Percentiles rank a stretch among this genome's conserved stretches.
Evolutionary conservation across 202 grass and related monocot genomes (phyloP).

Genomic region (Musa balbisiana): DNA sequence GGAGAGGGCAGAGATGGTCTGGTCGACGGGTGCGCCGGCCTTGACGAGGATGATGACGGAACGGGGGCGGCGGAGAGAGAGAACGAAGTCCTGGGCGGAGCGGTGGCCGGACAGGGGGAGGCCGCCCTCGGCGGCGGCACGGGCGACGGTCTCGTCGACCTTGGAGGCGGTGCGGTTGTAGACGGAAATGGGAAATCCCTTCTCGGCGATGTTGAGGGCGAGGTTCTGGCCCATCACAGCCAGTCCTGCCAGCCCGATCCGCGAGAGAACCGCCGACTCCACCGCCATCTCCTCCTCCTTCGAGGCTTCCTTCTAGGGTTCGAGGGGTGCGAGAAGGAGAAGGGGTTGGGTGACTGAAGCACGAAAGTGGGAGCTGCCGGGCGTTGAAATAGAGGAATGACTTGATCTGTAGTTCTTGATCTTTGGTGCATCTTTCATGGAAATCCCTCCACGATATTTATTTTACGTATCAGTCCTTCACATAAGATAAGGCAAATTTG

Average conservation of each 20-base stretch:
- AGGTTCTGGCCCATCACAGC: conserved; percentile 7
- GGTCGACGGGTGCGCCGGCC: conserved; percentile 7
- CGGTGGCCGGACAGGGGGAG: background rate
- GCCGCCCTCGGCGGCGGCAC: background rate
- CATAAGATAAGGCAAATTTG: too few species aligned
- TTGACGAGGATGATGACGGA: conserved; percentile 10
- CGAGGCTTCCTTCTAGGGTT: background rate
- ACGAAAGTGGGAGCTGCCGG: too few species aligned
- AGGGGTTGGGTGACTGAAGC: background rate
- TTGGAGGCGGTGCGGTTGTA: conserved; percentile 16
- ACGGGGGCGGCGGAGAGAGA: background rate
- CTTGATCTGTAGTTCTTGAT: too few species aligned
- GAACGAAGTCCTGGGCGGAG: background rate
- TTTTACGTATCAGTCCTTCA: too few species aligned
- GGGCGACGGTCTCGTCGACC: conserved; percentile 6
- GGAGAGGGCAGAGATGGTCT: conserved; percentile 4
- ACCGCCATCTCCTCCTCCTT: background rate
- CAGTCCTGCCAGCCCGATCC: conserved; percentile 1
- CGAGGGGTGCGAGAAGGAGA: background rate
- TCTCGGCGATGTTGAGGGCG: conserved; percentile 5
- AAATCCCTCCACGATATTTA: too few species aligned
- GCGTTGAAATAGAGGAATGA: too few species aligned
- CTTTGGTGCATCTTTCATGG: too few species aligned
- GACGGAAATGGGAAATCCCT: conserved; percentile 3
- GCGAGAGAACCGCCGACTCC: background rate